Evolutionary conservation across 2,329 filamentous ascomycete species (phyloP).

Genomic region (Capronia americana): DNA sequence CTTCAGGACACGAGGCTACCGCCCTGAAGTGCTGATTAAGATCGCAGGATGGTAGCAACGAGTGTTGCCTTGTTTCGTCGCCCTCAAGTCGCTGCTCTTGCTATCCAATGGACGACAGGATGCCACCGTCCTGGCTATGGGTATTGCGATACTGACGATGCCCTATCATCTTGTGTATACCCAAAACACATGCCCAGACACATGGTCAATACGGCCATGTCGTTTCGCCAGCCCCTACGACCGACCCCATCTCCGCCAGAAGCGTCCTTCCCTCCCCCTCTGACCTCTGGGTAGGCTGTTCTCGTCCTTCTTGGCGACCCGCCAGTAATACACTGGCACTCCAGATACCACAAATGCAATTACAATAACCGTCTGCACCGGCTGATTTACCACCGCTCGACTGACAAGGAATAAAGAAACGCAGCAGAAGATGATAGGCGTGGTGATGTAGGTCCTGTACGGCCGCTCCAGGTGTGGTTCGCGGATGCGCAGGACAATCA

Average conservation of each 20-base stretch:
- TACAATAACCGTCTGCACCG: conserved; percentile 86
- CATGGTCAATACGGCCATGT: not conserved
- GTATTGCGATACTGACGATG: not conserved
- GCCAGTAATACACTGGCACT: conserved; percentile 87
- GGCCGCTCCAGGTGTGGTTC: conserved; percentile 89
- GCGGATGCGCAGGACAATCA: conserved; percentile 85
- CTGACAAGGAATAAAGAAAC: conserved; percentile 91
- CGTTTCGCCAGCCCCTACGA: conserved; percentile 14
- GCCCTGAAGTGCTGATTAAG: not conserved
- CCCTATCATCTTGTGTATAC: not conserved
- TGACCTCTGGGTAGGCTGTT: conserved; percentile 4
- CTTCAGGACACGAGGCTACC: not conserved
- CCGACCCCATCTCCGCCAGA: conserved; percentile 50
- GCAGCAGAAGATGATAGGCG: conserved; percentile 97
- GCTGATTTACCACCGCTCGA: conserved; percentile 87
- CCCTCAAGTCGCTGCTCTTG: conserved; percentile 13
- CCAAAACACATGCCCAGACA: not conserved
- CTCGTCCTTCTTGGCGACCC: conserved; percentile 71
- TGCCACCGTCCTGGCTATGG: not conserved
- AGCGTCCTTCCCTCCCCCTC: conserved; percentile 39
- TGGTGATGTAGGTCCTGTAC: conserved; percentile 95
- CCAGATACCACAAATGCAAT: conserved; percentile 83
- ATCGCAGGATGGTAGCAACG: not conserved
- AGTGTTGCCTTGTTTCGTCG: not conserved
- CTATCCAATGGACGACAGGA: conserved; percentile 14